Evolutionary conservation across 805 yeast genomes (phyloP).

Genomic region (Saccharomyces paradoxus): DNA sequence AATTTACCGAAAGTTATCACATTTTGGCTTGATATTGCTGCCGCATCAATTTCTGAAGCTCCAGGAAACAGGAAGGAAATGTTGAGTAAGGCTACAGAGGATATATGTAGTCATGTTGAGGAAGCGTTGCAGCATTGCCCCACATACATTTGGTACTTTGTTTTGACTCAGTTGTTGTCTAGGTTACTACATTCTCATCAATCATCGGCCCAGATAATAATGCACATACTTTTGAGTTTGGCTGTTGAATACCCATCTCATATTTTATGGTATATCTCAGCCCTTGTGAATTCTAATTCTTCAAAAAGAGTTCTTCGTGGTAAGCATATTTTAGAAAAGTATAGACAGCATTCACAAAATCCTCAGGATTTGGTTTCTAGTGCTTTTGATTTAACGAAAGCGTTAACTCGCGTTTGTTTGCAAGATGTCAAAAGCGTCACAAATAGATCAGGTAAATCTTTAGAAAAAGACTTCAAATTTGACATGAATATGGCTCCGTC

Average conservation of each 20-base stretch:
- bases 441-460: constrained; percentile 25
- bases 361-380: constrained; percentile 14
- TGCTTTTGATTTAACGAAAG: constrained; percentile 17
- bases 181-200: constrained; percentile 59
- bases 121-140: constrained; percentile 41
- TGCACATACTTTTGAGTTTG: constrained; percentile 49
- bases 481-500: constrained; percentile 37
- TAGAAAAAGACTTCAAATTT: constrained; percentile 37
- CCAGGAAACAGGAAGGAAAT: constrained; percentile 22
- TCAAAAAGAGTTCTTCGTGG: constrained; percentile 41
- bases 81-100: constrained; percentile 33
- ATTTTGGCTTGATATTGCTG: constrained; percentile 76
- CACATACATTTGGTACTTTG: constrained; percentile 65
- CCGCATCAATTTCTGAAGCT: constrained; percentile 20
- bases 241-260: constrained; percentile 67
- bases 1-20: constrained; percentile 85
- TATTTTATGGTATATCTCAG: constrained; percentile 65
- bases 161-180: constrained; percentile 77
- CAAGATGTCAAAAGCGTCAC: constrained; percentile 17
- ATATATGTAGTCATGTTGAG: constrained; percentile 42
- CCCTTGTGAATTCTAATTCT: constrained; percentile 54
- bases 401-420: constrained; percentile 23
- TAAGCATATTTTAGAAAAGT: constrained; percentile 34
- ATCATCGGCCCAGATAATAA: constrained; percentile 47
- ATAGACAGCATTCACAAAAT: constrained; percentile 9